phyloP scores from a whole-genome alignment of 2,329 filamentous ascomycete species.

The Xylariaceae sp. region DNA sequence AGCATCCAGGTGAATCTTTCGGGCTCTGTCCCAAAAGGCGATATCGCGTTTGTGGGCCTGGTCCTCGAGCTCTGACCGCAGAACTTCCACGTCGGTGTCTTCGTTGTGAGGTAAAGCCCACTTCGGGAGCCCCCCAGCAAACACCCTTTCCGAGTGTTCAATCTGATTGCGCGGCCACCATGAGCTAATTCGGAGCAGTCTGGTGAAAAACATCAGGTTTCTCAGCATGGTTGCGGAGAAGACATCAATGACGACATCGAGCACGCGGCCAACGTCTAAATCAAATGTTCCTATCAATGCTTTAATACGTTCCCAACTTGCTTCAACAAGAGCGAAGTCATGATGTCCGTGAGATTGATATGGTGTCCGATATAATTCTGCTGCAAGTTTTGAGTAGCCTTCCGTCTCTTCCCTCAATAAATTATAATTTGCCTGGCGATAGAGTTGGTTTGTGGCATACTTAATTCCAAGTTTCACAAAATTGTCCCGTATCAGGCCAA shows the following conservation, averaged over 20 bases:
- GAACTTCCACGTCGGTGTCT: conserved; percentile 58
- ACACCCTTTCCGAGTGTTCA: conserved; percentile 39
- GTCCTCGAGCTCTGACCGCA: conserved; percentile 55
- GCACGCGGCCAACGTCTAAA: conserved; percentile 86
- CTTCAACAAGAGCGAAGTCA: conserved; percentile 70
- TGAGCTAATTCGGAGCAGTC: conserved; percentile 83
- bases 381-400: conserved; percentile 93
- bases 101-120: conserved; percentile 71
- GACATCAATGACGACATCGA: conserved; percentile 92
- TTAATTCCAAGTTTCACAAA: conserved; percentile 81
- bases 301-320: conserved; percentile 88
- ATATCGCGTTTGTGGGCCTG: conserved; percentile 63
- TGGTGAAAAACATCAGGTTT: conserved; percentile 90
- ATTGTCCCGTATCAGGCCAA: conserved; percentile 79
- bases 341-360: conserved; percentile 65
- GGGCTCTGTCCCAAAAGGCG: conserved; percentile 77
- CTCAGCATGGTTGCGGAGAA: conserved; percentile 92
- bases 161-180: conserved; percentile 82
- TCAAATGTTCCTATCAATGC: conserved; percentile 96
- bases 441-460: conserved; percentile 87
- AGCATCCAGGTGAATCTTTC: conserved; percentile 70
- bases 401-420: conserved; percentile 91
- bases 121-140: conserved; percentile 65
- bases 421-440: conserved; percentile 96
- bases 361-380: conserved; percentile 82